Conservation (phyloP, 208 protist genomes). For the Porcisia hertigi region DNA sequence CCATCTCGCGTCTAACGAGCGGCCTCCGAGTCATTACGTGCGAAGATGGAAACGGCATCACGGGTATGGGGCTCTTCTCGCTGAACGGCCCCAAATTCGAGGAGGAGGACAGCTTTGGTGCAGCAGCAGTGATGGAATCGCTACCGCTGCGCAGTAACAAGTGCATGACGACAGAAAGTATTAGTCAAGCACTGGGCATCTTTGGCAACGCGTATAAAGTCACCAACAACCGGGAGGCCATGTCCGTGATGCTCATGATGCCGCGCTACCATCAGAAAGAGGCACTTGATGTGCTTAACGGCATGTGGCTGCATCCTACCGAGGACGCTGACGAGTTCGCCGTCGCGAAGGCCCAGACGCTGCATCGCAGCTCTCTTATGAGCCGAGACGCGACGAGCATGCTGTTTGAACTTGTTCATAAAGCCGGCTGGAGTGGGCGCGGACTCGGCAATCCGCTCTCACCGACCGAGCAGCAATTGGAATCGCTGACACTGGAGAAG, state of each 20-base stretch:
- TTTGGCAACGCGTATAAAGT: slow-evolving; percentile 84
- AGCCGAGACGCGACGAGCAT: slow-evolving; percentile 76
- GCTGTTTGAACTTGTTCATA: slow-evolving; percentile 90
- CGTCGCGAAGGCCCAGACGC: slow-evolving; percentile 60
- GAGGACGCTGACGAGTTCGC: slow-evolving; percentile 63
- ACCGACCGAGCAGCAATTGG: slow-evolving; percentile 54
- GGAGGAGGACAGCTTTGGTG: slow-evolving; percentile 52
- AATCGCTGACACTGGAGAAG: slow-evolving; percentile 60
- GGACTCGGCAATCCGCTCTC: slow-evolving; percentile 69
- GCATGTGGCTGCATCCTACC: slow-evolving; percentile 76
- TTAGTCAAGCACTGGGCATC: slow-evolving; percentile 65
- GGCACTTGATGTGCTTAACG: slow-evolving; percentile 77
- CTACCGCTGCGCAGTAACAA: slow-evolving; percentile 72
- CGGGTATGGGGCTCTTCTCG: slow-evolving; percentile 86
- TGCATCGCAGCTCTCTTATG: slow-evolving; percentile 51
- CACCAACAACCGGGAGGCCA: slow-evolving; percentile 87
- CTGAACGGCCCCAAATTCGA: slow-evolving; percentile 87
- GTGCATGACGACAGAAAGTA: slow-evolving; percentile 48
- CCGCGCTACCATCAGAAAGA: slow-evolving; percentile 80
- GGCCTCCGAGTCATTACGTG: slow-evolving; percentile 87
- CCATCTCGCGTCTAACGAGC: slow-evolving; percentile 66
- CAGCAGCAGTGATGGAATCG: slow-evolving; percentile 77
- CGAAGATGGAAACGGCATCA: slow-evolving; percentile 82
- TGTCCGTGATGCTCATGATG: slow-evolving; percentile 79
- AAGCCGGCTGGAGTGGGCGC: slow-evolving; percentile 84